These are phyloP conservation scores for Solanum tacnaense DNA, from an alignment of 257 asterid species.

Conservation along the genomic window DNA sequence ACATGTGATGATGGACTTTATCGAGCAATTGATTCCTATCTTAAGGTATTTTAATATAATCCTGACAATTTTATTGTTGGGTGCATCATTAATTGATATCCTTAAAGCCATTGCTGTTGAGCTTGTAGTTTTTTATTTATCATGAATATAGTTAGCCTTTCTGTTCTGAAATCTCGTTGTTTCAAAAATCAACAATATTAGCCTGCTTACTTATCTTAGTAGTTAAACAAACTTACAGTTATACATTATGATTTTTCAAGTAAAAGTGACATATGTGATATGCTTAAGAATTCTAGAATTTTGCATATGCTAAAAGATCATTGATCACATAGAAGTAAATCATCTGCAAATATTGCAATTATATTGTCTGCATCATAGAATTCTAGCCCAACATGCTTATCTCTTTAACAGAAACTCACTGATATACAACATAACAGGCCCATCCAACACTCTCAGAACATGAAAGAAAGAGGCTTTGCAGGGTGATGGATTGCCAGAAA, in stretches of 20 bases:
- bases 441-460: slow-evolving; percentile 83
- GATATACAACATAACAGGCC: slow-evolving; percentile 36
- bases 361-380: background rate
- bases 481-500: slow-evolving; percentile 94
- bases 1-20: slow-evolving; percentile 82
- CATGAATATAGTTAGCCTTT: background rate
- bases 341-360: background rate
- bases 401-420: background rate
- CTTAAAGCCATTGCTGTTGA: background rate
- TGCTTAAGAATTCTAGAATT: background rate
- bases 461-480: slow-evolving; percentile 88
- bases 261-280: background rate
- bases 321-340: background rate
- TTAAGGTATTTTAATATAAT: slow-evolving; percentile 46
- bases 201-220: background rate
- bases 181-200: background rate
- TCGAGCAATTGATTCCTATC: slow-evolving; percentile 88
- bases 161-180: background rate
- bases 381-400: background rate
- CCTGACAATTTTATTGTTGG: background rate
- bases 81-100: background rate
- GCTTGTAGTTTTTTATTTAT: background rate
- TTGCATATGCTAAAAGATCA: background rate
- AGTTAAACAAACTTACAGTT: background rate
- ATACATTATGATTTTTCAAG: background rate